These are phyloP conservation scores for Moesziomyces globuligerus DNA, from an alignment of 1,284 basidiomycete species.

Conservation along the genomic window DNA sequence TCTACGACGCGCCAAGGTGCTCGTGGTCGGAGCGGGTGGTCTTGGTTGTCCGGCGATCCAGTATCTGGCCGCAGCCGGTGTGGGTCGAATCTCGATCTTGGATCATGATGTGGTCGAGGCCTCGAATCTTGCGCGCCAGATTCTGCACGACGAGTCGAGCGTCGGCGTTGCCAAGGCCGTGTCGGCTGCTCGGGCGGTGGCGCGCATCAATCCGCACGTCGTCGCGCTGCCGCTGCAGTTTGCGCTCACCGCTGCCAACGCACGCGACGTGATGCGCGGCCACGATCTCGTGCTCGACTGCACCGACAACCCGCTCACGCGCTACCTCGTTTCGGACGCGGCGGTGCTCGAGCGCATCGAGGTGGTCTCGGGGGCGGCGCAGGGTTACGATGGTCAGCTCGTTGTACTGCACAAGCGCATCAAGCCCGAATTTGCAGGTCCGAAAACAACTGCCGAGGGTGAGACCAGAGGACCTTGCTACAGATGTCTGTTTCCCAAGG, in stretches of 20 bases:
- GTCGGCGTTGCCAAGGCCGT: slow-evolving; percentile 85
- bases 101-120: slow-evolving; percentile 91
- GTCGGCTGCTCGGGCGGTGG: slow-evolving; percentile 74
- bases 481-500: slow-evolving; percentile 85
- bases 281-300: slow-evolving; percentile 87
- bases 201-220: slow-evolving; percentile 58
- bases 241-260: slow-evolving; percentile 49
- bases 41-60: slow-evolving; percentile 95
- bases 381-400: slow-evolving; percentile 89
- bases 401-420: slow-evolving; percentile 59
- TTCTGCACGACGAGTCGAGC: slow-evolving; percentile 82
- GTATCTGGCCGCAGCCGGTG: slow-evolving; percentile 89
- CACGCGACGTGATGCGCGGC: slow-evolving; percentile 32
- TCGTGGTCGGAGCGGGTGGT: slow-evolving; percentile 93
- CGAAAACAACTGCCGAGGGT: slow-evolving; percentile 3
- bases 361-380: slow-evolving; percentile 91
- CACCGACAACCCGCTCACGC: slow-evolving; percentile 90
- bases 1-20: slow-evolving; percentile 78
- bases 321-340: slow-evolving; percentile 92
- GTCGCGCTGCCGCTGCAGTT: slow-evolving; percentile 31
- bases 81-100: slow-evolving; percentile 85
- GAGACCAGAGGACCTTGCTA: slow-evolving; percentile 82
- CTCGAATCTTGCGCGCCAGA: slow-evolving; percentile 93
- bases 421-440: slow-evolving; percentile 22
- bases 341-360: slow-evolving; percentile 80